Base-by-base conservation (phyloP, 805 yeast genomes). In the Danielia oregonensis region DNA sequence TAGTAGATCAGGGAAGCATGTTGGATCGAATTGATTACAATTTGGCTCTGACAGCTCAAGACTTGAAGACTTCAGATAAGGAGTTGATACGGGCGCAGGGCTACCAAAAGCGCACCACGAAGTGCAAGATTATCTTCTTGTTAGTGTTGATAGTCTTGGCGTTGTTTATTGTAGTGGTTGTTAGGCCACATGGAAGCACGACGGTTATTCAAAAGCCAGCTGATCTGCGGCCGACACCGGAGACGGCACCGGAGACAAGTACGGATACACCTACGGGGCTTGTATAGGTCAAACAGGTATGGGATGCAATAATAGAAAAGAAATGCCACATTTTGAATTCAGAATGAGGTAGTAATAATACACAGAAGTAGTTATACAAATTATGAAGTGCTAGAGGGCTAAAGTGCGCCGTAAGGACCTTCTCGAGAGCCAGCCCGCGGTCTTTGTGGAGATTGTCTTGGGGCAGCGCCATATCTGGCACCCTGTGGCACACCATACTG, bases 1-100 rank as follows among this genome's bases (percentile, higher is more conserved):
- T 93, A 27, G 83, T 93, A 36, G 97, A 93, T 52, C 98, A 93
- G 61, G 98, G 98, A 1, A 86, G 96, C 0, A 73, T 93, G 28
- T 69, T 93, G 40, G 98, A 93, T 60, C 68, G 97, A 46, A 91
- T 93, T 37, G 98, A 91, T 59, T 93, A 91, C 57, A 93, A 93
- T 54, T 63, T 93, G 39, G 83, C 82, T 41, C 79, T 79, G 40
- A 82, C 95, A n/a, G 82, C 77, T 2, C 76, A 76, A 23, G 83
- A 87, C 44, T 74, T 91, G 39, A 78, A 80, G 50, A 72, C 70
- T 24, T 93, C 97, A 0, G 86, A 85, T 40, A 76, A 77, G 41
- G 93, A 93, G 60, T 65, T 93, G 41, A 67, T 72, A 7, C 72
- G 78, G 46, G 97, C 97, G 0, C 79, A 83, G 29, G 61, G 67